A percentile compares a stretch with the other conserved stretches of the same genome.
Evolutionary conservation across 164 flowering plant genomes (phyloP).

Genomic region (Malania oleifera): DNA sequence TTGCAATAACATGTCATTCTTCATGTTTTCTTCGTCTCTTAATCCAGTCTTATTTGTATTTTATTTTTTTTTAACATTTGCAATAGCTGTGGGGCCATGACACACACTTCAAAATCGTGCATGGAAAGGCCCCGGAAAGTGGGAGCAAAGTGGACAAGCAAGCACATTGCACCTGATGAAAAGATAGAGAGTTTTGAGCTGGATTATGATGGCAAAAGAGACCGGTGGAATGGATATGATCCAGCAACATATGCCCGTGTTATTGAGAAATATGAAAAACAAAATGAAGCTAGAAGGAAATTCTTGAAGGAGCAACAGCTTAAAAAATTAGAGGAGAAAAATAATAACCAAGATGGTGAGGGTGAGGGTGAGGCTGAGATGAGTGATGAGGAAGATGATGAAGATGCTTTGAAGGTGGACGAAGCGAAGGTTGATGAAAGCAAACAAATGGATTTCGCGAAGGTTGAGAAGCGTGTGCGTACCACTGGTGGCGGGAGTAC

Average conservation of each 20-base stretch:
- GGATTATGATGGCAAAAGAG: slow-evolving; percentile 8
- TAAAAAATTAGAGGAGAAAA: slow-evolving; percentile 4
- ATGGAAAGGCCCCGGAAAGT: slow-evolving; percentile 1
- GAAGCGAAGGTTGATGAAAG: slow-evolving; percentile 8
- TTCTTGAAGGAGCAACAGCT: neutral
- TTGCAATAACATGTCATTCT: too few species aligned
- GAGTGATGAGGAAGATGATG: slow-evolving; percentile 3
- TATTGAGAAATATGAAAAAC: neutral
- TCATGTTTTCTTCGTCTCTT: too few species aligned
- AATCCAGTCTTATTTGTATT: too few species aligned
- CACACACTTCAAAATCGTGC: slow-evolving; percentile 1
- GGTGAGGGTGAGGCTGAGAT: too few species aligned
- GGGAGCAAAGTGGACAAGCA: slow-evolving; percentile 6
- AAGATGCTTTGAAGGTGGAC: slow-evolving; percentile 5
- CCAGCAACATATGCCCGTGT: neutral
- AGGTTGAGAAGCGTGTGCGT: slow-evolving; percentile 7
- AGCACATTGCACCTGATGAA: slow-evolving; percentile 7
- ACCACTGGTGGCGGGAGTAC: slow-evolving; percentile 8
- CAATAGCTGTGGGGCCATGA: slow-evolving; percentile 5
- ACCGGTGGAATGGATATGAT: slow-evolving; percentile 5
- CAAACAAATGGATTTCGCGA: slow-evolving; percentile 6
- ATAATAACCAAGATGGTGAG: neutral
- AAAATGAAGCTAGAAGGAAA: slow-evolving; percentile 1
- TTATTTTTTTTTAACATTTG: neutral
- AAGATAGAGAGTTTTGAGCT: slow-evolving; percentile 5